Percentiles rank a stretch among this genome's conserved stretches.
phyloP scores from a whole-genome alignment of 306 rosid species.

The Coriaria nepalensis region DNA sequence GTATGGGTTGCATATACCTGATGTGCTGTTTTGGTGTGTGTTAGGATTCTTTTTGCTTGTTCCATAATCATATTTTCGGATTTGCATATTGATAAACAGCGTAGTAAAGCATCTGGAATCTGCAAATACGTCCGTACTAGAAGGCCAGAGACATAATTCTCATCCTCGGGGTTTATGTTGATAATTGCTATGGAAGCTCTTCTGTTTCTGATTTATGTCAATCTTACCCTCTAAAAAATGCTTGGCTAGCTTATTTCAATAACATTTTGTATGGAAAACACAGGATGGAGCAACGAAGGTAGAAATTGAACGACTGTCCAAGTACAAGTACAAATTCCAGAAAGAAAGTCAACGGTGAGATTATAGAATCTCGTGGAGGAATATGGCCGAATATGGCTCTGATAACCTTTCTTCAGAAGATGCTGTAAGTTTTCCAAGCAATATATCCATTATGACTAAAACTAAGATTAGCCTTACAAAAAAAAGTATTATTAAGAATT shows the following conservation, averaged over 20 bases:
- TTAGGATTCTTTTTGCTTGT: too few relatives aligned
- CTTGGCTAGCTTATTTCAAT: conserved; percentile 8
- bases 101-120: conserved; percentile 43
- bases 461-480: too few relatives aligned
- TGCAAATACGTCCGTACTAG: conserved; percentile 24
- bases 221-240: not conserved
- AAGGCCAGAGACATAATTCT: too few relatives aligned
- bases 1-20: not conserved
- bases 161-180: too few relatives aligned
- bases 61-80: not conserved
- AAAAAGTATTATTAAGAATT: too few relatives aligned
- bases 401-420: conserved; percentile 42
- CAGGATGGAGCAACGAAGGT: conserved; percentile 91
- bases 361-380: conserved; percentile 51
- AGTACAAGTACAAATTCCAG: conserved; percentile 53
- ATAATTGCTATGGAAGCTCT: too few relatives aligned
- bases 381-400: conserved; percentile 37
- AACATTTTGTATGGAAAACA: conserved; percentile 25
- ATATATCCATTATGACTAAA: not conserved
- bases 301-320: conserved; percentile 66
- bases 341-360: conserved; percentile 32
- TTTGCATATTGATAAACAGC: conserved; percentile 21
- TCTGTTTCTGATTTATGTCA: not conserved
- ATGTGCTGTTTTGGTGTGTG: too few relatives aligned
- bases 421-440: conserved; percentile 46